Evolutionary conservation across 1,284 basidiomycete genomes (phyloP).

Genomic region (Mycena citricolor): DNA sequence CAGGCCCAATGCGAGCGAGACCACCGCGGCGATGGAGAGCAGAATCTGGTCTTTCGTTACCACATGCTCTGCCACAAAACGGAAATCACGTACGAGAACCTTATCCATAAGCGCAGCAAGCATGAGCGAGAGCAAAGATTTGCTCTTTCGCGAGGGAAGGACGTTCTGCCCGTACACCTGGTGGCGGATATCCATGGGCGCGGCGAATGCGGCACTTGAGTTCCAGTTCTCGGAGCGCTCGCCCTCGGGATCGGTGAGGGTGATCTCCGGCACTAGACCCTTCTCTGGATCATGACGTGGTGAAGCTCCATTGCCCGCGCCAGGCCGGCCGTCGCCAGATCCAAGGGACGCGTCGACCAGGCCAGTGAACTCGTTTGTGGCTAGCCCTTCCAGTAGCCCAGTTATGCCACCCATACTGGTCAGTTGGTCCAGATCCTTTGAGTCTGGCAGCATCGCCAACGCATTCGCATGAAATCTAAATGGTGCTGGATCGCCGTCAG

Average conservation of each 20-base stretch:
- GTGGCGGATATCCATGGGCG: slow-evolving; percentile 63
- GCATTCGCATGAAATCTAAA: slow-evolving; percentile 72
- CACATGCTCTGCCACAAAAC: not conserved
- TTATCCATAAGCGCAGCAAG: slow-evolving; percentile 96
- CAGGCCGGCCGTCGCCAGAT: slow-evolving; percentile 26
- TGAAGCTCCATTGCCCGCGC: slow-evolving; percentile 38
- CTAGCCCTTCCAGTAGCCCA: slow-evolving; percentile 73
- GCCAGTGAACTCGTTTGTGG: slow-evolving; percentile 65
- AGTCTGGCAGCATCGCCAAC: slow-evolving; percentile 88
- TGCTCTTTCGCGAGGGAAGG: slow-evolving; percentile 76
- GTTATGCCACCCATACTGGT: slow-evolving; percentile 72
- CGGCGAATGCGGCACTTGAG: slow-evolving; percentile 43
- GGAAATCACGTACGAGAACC: slow-evolving; percentile 67
- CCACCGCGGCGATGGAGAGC: slow-evolving; percentile 86
- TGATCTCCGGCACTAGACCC: slow-evolving; percentile 38
- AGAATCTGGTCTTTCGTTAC: slow-evolving; percentile 59
- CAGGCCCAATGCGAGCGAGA: slow-evolving; percentile 92
- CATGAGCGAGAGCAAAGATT: slow-evolving; percentile 85
- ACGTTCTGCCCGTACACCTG: slow-evolving; percentile 84
- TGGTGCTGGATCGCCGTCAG: slow-evolving; percentile 66
- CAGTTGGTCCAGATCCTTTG: slow-evolving; percentile 75
- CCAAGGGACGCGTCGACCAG: slow-evolving; percentile 35
- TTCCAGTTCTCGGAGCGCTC: slow-evolving; percentile 28
- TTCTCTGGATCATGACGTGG: slow-evolving; percentile 42
- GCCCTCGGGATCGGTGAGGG: slow-evolving; percentile 44